These are phyloP conservation scores for Bromus sterilis DNA, from an alignment of 176 grass and related monocot genomes.

Conservation along the genomic window DNA sequence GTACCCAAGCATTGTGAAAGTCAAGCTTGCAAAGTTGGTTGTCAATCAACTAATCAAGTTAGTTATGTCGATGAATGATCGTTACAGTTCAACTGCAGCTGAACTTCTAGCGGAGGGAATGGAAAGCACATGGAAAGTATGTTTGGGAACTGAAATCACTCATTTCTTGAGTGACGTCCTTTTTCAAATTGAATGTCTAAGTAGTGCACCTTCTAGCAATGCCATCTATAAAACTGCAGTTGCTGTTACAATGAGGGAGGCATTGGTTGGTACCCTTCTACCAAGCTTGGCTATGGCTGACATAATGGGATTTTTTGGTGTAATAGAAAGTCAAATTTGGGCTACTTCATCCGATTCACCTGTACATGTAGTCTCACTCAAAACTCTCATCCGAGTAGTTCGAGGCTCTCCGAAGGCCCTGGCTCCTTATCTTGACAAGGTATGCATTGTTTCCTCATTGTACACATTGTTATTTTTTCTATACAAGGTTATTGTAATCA, in stretches of 20 bases:
- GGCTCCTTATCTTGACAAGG: constrained; percentile 83
- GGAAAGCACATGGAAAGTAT: constrained; percentile 83
- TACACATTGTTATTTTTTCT: neutral
- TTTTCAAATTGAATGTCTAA: constrained; percentile 95
- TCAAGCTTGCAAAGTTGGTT: constrained; percentile 60
- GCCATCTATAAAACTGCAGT: constrained; percentile 43
- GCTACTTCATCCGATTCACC: constrained; percentile 85
- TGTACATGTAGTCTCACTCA: constrained; percentile 77
- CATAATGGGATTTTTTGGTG: constrained; percentile 69
- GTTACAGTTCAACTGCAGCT: constrained; percentile 84
- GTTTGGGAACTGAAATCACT: constrained; percentile 64
- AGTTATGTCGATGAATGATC: constrained; percentile 91
- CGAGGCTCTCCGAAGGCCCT: constrained; percentile 68
- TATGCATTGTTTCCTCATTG: constrained; percentile 22
- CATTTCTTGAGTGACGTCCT: constrained; percentile 79
- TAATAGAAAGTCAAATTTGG: constrained; percentile 96
- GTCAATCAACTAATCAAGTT: constrained; percentile 88
- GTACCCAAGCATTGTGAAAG: constrained; percentile 93
- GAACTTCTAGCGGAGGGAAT: constrained; percentile 95
- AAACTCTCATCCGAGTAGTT: constrained; percentile 76
- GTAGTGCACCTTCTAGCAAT: constrained; percentile 47
- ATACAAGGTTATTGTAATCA: neutral
- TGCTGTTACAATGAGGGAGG: constrained; percentile 64
- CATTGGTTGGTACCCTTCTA: constrained; percentile 71
- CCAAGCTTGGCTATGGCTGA: constrained; percentile 91